Conservation (phyloP, 2,329 filamentous ascomycete species). For the Cladobotryum mycophilum region DNA sequence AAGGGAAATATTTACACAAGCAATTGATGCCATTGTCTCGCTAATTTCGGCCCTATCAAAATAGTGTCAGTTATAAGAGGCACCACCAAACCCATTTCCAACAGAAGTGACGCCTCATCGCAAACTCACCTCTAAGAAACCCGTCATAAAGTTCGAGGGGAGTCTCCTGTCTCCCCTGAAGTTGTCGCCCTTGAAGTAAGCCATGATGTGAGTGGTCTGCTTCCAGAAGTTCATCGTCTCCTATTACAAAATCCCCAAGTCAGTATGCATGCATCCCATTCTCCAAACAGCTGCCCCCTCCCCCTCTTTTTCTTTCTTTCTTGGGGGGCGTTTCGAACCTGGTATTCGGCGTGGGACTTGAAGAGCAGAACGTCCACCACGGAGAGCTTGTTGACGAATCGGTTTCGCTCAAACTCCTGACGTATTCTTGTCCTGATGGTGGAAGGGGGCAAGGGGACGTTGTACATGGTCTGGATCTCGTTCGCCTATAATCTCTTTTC, state of each 20-base stretch:
- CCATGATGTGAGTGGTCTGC: slow-evolving; percentile 90
- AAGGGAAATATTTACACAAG: slow-evolving; percentile 31
- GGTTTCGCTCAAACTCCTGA: slow-evolving; percentile 93
- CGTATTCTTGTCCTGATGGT: slow-evolving; percentile 86
- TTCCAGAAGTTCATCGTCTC: slow-evolving; percentile 99
- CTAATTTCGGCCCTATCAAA: slow-evolving; percentile 50
- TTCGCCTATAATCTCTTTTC: slow-evolving; percentile 59
- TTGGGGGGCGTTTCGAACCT: slow-evolving; percentile 61
- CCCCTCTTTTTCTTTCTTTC: not conserved
- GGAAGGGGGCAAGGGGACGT: slow-evolving; percentile 80
- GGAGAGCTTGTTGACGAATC: slow-evolving; percentile 83
- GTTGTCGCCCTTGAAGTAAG: slow-evolving; percentile 87
- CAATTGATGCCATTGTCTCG: slow-evolving; percentile 21
- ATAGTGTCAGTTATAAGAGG: slow-evolving; percentile 15
- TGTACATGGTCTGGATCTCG: slow-evolving; percentile 97
- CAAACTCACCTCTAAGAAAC: slow-evolving; percentile 80
- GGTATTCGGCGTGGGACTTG: slow-evolving; percentile 88
- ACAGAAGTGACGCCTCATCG: not conserved
- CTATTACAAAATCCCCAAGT: slow-evolving; percentile 37
- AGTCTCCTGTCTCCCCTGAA: slow-evolving; percentile 69
- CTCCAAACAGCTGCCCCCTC: not conserved
- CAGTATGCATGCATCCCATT: not conserved
- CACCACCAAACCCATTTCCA: too few species aligned
- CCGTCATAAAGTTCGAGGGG: slow-evolving; percentile 85
- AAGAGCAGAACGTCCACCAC: slow-evolving; percentile 86